Conservation (phyloP, 805 yeast species). For the Jamesozyma rosinii region DNA sequence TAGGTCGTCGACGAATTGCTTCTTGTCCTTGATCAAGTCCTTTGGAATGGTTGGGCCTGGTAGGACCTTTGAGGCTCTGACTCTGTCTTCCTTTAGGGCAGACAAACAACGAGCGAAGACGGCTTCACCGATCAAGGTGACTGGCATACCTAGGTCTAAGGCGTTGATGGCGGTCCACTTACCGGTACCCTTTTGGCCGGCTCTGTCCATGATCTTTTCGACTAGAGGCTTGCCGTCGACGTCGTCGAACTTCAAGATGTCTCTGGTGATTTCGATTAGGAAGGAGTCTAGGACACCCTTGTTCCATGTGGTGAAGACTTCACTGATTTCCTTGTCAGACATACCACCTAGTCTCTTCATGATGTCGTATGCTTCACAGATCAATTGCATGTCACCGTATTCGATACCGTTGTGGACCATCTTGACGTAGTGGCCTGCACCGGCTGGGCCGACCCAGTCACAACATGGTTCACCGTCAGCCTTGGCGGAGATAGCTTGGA, state of each 20-base stretch:
- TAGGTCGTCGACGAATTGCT: conserved; percentile 79
- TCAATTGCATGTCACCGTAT: conserved; percentile 99
- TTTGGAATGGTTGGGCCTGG: conserved; percentile 67
- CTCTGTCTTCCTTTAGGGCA: conserved; percentile 86
- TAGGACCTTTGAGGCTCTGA: conserved; percentile 67
- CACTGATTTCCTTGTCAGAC: conserved; percentile 83
- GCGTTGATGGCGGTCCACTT: conserved; percentile 99
- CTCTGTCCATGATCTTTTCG: conserved; percentile 92
- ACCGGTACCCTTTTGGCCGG: conserved; percentile 99
- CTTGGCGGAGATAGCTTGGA: conserved; percentile 94
- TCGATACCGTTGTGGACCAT: conserved; percentile 99
- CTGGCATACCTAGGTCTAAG: conserved; percentile 95
- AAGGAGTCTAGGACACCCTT: conserved; percentile 95
- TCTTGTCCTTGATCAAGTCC: conserved; percentile 61
- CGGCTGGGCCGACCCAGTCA: conserved; percentile 99
- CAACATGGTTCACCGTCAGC: conserved; percentile 98
- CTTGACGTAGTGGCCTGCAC: conserved; percentile 97
- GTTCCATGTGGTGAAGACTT: conserved; percentile 89
- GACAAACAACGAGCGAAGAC: conserved; percentile 94
- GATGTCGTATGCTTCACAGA: conserved; percentile 94
- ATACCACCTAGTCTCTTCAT: conserved; percentile 90
- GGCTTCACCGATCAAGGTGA: conserved; percentile 96
- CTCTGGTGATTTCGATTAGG: conserved; percentile 94
- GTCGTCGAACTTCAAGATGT: conserved; percentile 82
- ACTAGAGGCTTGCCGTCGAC: conserved; percentile 86